phyloP scores from a whole-genome alignment of 2,329 filamentous ascomycete genomes.

The Claviceps sorghi region DNA sequence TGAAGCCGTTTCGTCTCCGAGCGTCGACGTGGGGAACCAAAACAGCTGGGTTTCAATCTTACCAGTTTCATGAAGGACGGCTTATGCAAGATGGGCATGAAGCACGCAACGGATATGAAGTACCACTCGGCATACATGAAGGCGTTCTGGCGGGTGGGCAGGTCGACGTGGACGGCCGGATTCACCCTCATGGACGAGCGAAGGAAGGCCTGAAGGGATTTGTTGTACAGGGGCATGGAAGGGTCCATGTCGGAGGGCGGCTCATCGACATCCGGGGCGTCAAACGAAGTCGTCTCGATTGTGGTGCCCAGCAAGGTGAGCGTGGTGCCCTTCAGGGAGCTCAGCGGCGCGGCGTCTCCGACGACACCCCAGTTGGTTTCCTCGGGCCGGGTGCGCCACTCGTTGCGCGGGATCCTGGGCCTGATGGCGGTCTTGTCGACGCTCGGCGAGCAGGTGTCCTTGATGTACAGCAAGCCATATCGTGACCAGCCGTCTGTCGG shows the following conservation, averaged over 20 bases:
- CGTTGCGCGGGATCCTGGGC: slow-evolving; percentile 16
- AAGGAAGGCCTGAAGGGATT: slow-evolving; percentile 57
- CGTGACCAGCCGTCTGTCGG: slow-evolving; percentile 19
- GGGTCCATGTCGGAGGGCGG: slow-evolving; percentile 21
- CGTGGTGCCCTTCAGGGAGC: slow-evolving; percentile 60
- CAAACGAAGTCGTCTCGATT: slow-evolving; percentile 63
- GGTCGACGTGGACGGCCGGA: slow-evolving; percentile 37
- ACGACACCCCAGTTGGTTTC: slow-evolving; percentile 55
- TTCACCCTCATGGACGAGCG: slow-evolving; percentile 49
- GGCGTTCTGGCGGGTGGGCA: slow-evolving; percentile 51
- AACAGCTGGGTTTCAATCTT: too few species aligned
- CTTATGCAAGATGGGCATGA: slow-evolving; percentile 63
- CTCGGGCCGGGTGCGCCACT: slow-evolving; percentile 29
- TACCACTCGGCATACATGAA: slow-evolving; percentile 62
- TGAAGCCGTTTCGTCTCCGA: too few species aligned
- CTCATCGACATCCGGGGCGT: slow-evolving; percentile 52
- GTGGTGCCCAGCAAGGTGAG: slow-evolving; percentile 68
- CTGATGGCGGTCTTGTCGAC: slow-evolving; percentile 8
- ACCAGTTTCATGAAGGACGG: slow-evolving; percentile 57
- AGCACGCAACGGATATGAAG: slow-evolving; percentile 56
- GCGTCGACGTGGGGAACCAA: too few species aligned
- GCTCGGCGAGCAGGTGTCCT: slow-evolving; percentile 12
- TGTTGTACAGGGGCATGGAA: slow-evolving; percentile 44
- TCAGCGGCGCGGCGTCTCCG: slow-evolving; percentile 48
- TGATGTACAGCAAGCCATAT: slow-evolving; percentile 21